Conservation (phyloP, 805 yeast species). For the Candida ficus region DNA sequence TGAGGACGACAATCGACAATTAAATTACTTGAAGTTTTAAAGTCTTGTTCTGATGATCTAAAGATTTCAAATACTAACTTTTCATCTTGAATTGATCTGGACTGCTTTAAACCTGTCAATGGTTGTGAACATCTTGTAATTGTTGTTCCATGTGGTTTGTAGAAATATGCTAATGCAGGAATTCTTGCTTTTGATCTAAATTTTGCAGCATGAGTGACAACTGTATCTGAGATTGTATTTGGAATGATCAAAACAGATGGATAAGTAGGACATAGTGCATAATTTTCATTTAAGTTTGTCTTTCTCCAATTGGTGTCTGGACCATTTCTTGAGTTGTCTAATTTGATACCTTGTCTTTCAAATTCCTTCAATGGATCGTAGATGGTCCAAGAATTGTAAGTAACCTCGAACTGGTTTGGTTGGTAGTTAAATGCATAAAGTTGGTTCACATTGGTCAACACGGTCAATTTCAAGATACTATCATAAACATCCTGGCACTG, state of each 20-base stretch:
- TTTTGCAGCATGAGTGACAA: slow-evolving; percentile 76
- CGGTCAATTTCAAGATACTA: slow-evolving; percentile 61
- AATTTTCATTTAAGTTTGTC: slow-evolving; percentile 57
- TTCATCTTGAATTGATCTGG: slow-evolving; percentile 89
- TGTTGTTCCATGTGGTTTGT: slow-evolving; percentile 63
- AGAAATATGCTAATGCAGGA: slow-evolving; percentile 77
- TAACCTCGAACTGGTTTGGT: slow-evolving; percentile 66
- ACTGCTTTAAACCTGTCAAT: slow-evolving; percentile 81
- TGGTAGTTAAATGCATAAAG: slow-evolving; percentile 80
- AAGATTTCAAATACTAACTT: slow-evolving; percentile 71
- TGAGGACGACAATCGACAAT: slow-evolving; percentile 90
- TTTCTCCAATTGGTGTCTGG: slow-evolving; percentile 56
- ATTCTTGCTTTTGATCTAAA: slow-evolving; percentile 82
- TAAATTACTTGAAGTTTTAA: slow-evolving; percentile 49
- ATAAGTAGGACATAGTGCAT: slow-evolving; percentile 68
- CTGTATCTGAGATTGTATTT: slow-evolving; percentile 69
- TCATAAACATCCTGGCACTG: slow-evolving; percentile 70
- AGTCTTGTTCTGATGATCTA: slow-evolving; percentile 38
- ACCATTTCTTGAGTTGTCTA: slow-evolving; percentile 22
- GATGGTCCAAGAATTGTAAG: slow-evolving; percentile 65
- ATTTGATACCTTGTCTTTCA: slow-evolving; percentile 57
- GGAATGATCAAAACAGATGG: slow-evolving; percentile 72
- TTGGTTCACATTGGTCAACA: slow-evolving; percentile 44
- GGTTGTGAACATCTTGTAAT: slow-evolving; percentile 93
- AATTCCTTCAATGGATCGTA: slow-evolving; percentile 64